Base-by-base conservation (phyloP, 306 rosid genomes). In the Cicer cuneatum region DNA sequence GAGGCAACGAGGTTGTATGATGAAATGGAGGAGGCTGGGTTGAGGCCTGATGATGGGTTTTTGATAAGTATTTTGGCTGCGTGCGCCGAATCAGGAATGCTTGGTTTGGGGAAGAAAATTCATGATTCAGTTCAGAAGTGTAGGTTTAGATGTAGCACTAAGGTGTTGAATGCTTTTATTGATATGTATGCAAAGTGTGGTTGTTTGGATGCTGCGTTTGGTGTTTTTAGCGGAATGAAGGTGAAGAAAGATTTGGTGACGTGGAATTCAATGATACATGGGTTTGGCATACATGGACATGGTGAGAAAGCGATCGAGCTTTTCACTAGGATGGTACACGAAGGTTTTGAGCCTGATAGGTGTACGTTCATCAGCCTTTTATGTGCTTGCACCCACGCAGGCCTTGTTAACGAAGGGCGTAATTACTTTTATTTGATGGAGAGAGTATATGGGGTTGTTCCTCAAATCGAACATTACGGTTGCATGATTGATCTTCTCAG, bases 141-240 rank as follows among this genome's bases (percentile, higher is more conserved):
- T 67, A 76, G 83, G 69, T 83, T 83, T 76, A 84, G 84, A 63
- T 85, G 96, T 64, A 82, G 78, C 77, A 87, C 86, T 69, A 83
- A 79, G 33, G 89, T 91, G 38, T 90, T 85, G 70, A 94, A 91
- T 75, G 90, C 97, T 0, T 76, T 89, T 82, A 76, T 91, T 58
- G 96, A 91, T 73, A 94, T 94, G 95, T 94, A 89, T 85, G 89
- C 93, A 1, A 94, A 92, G 66, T 90, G 98, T 58, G 96, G 90
- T 24, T 52, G 81, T 65, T 54, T 90, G 76, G 93, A 88, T 38
- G 83, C 74, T 41, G 93, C 93, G 1, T 84, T 66, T 56, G 76
- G 29, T 14, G 80, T 85, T 21, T 92, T 92, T 62, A 53, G 69
- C 49, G 87, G 72, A 49, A 78, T 78, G 81, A 83, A 78, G 75